Evolutionary conservation across 306 rosid species (phyloP).

Genomic region (Cucurbita pepo): DNA sequence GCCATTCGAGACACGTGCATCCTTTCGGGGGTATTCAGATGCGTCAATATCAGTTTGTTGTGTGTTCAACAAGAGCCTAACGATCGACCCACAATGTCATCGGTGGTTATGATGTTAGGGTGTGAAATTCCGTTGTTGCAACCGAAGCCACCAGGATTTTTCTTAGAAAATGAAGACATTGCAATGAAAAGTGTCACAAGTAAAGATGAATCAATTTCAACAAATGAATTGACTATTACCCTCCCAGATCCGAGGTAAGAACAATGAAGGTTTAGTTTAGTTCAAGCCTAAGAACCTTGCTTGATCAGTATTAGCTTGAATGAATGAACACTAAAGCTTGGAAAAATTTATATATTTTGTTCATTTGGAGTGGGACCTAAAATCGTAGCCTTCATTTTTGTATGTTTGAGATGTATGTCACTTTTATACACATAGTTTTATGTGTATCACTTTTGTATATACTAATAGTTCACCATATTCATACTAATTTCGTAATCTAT

Average conservation of each 20-base stretch:
- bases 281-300: neutral
- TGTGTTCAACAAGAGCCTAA: constrained; percentile 11
- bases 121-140: constrained; percentile 3
- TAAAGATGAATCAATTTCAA: neutral
- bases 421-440: too few relatives aligned
- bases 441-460: too few relatives aligned
- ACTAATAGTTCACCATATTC: too few relatives aligned
- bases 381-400: too few relatives aligned
- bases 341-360: neutral
- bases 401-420: too few relatives aligned
- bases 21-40: neutral
- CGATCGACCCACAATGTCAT: constrained; percentile 21
- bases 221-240: neutral
- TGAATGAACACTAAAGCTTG: neutral
- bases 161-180: neutral
- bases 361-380: too few relatives aligned
- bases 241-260: neutral
- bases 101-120: constrained; percentile 14
- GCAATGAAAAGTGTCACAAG: neutral
- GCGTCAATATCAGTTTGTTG: constrained; percentile 11
- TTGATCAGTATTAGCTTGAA: neutral
- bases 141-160: constrained; percentile 15
- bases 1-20: neutral
- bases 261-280: neutral
- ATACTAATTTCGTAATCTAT: too few relatives aligned